Evolutionary conservation across 306 rosid species (phyloP).

Genomic region (Vigna nakashimae): DNA sequence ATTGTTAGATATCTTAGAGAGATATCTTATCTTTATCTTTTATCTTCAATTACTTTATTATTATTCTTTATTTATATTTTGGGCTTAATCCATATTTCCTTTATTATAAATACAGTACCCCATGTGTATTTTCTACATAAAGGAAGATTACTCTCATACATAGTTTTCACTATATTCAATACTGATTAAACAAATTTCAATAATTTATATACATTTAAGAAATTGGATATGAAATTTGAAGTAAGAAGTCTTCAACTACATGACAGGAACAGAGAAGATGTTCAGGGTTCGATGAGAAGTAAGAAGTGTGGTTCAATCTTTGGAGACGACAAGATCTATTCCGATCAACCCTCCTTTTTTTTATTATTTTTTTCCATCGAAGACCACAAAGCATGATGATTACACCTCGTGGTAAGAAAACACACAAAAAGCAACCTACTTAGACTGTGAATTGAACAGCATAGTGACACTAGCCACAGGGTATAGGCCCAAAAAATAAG

Average conservation of each 20-base stretch:
- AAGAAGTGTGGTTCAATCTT: not conserved
- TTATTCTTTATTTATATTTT: no score
- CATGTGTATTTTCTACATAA: no score
- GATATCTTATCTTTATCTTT: no score
- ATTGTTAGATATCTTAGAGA: not conserved
- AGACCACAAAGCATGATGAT: no score
- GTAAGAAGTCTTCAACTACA: not conserved
- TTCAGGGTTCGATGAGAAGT: not conserved
- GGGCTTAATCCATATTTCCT: no score
- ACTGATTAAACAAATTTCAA: not conserved
- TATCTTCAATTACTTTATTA: no score
- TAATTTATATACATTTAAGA: not conserved
- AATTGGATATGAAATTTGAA: not conserved
- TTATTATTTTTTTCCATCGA: no score
- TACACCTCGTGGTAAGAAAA: no score
- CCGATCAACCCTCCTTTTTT: not conserved
- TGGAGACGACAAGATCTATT: not conserved
- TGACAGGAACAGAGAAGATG: not conserved
- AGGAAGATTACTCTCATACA: no score
- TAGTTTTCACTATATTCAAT: no score
- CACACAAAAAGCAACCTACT: no score
- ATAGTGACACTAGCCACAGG: not conserved
- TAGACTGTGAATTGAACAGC: slow-evolving; percentile 17
- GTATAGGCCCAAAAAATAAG: slow-evolving; percentile 11
- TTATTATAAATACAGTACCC: no score